Percentiles rank a stretch among this genome's conserved stretches.
Evolutionary conservation across 345 rosid genomes (phyloP).

Genomic region (Salix purpurea): DNA sequence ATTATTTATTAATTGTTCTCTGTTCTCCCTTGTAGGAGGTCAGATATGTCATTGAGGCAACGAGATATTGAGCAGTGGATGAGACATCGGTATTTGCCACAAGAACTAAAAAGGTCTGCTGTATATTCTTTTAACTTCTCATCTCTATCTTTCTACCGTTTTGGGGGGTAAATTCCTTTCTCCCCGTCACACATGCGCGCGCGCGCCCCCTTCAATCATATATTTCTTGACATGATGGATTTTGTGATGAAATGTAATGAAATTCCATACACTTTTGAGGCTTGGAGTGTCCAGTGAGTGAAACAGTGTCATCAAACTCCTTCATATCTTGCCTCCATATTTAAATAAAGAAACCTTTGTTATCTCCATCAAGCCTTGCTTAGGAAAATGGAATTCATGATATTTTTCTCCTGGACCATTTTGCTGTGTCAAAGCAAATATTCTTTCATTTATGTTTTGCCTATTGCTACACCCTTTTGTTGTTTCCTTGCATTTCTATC

Average conservation of each 20-base stretch:
- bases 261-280: not conserved
- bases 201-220: not conserved
- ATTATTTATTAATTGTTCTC: slow-evolving; percentile 7
- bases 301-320: not conserved
- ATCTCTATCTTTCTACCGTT: not conserved
- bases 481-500: not conserved
- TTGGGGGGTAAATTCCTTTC: not conserved
- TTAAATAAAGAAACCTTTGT: not conserved
- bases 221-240: not conserved
- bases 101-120: slow-evolving; percentile 48
- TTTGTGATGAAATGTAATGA: not conserved
- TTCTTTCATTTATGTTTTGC: not conserved
- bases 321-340: not conserved
- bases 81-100: slow-evolving; percentile 82
- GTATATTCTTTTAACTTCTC: not conserved
- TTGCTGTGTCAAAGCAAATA: not conserved
- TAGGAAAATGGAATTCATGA: too few species aligned
- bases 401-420: too few species aligned
- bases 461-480: not conserved
- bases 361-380: not conserved
- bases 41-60: slow-evolving; percentile 75
- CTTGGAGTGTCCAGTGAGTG: not conserved
- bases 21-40: slow-evolving; percentile 41
- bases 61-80: slow-evolving; percentile 98
- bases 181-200: not conserved